phyloP scores from a whole-genome alignment of 2,329 filamentous ascomycete genomes.

The Paracorniculantispora psalliotae region DNA sequence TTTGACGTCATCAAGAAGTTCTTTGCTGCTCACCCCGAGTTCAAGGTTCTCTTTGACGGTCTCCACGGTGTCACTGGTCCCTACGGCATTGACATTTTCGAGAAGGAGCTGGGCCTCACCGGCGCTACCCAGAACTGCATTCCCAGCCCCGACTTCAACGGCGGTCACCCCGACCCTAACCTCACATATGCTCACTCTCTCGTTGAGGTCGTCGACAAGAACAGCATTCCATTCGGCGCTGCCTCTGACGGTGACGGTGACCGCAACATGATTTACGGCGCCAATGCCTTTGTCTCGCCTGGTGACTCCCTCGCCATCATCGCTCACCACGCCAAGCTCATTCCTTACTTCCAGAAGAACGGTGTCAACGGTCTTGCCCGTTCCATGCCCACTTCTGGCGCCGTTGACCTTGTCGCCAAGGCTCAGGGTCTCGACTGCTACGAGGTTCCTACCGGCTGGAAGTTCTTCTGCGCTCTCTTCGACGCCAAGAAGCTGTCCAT shows the following conservation, averaged over 20 bases:
- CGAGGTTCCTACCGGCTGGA: slow-evolving; percentile 98
- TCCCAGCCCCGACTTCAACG: slow-evolving; percentile 91
- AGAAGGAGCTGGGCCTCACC: slow-evolving; percentile 82
- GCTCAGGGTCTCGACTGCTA: slow-evolving; percentile 88
- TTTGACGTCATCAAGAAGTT: slow-evolving; percentile 94
- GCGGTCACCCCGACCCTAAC: slow-evolving; percentile 96
- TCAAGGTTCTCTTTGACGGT: slow-evolving; percentile 95
- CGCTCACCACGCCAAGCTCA: slow-evolving; percentile 90
- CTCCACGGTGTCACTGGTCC: slow-evolving; percentile 92
- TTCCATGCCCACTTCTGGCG: slow-evolving; percentile 95
- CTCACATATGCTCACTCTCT: slow-evolving; percentile 93
- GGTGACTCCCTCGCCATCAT: slow-evolving; percentile 98
- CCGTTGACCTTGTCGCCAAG: slow-evolving; percentile 93
- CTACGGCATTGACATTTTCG: slow-evolving; percentile 92
- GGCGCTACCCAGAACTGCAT: slow-evolving; percentile 81
- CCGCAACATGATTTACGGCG: slow-evolving; percentile 99
- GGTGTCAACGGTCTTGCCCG: slow-evolving; percentile 92
- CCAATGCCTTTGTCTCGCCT: slow-evolving; percentile 91
- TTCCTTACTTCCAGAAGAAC: slow-evolving; percentile 97
- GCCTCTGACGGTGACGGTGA: slow-evolving; percentile 96
- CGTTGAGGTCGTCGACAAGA: slow-evolving; percentile 88
- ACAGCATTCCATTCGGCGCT: slow-evolving; percentile 89
- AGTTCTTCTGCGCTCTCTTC: slow-evolving; percentile 96
- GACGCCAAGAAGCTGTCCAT: slow-evolving; percentile 95
- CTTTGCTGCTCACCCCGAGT: slow-evolving; percentile 79